Percentiles rank a stretch among this genome's conserved stretches.
Evolutionary conservation across 2,329 filamentous ascomycete species (phyloP).

Genomic region (Fusarium nygamai): DNA sequence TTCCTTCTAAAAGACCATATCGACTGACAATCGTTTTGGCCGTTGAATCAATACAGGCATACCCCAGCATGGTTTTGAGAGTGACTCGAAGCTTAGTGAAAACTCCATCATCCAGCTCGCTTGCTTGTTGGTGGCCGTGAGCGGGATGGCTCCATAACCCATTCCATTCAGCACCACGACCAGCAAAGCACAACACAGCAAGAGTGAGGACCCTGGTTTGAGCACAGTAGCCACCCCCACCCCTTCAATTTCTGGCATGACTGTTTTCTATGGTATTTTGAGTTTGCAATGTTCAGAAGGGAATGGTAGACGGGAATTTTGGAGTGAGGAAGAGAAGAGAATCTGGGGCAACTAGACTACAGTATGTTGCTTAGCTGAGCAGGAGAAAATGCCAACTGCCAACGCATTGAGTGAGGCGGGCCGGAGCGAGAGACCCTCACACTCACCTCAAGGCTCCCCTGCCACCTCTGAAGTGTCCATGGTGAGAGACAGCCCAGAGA

Average conservation of each 20-base stretch:
- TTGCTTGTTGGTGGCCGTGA: conserved; percentile 31
- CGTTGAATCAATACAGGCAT: conserved; percentile 31
- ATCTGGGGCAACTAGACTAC: background rate
- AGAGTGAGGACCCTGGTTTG: conserved; percentile 17
- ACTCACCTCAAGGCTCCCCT: conserved; percentile 25
- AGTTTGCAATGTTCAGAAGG: background rate
- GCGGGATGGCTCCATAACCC: conserved; percentile 27
- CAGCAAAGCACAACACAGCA: conserved; percentile 31
- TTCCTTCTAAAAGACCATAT: background rate
- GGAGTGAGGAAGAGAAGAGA: background rate
- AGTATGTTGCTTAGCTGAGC: conserved; percentile 7
- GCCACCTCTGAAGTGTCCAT: conserved; percentile 17
- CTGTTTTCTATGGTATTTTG: conserved; percentile 7
- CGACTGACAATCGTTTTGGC: conserved; percentile 19
- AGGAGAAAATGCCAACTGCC: conserved; percentile 9
- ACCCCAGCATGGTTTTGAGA: conserved; percentile 23
- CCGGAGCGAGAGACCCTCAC: conserved; percentile 25
- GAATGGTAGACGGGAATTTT: background rate
- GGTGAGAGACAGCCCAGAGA: background rate
- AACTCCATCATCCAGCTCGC: conserved; percentile 31
- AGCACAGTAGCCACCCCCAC: conserved; percentile 24
- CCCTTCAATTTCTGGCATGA: conserved; percentile 23
- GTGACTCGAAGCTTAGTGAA: conserved; percentile 20
- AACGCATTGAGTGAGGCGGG: conserved; percentile 28
- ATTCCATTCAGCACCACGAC: conserved; percentile 23